phyloP scores from a whole-genome alignment of 345 rosid species.

The Hibiscus tridactylites region DNA sequence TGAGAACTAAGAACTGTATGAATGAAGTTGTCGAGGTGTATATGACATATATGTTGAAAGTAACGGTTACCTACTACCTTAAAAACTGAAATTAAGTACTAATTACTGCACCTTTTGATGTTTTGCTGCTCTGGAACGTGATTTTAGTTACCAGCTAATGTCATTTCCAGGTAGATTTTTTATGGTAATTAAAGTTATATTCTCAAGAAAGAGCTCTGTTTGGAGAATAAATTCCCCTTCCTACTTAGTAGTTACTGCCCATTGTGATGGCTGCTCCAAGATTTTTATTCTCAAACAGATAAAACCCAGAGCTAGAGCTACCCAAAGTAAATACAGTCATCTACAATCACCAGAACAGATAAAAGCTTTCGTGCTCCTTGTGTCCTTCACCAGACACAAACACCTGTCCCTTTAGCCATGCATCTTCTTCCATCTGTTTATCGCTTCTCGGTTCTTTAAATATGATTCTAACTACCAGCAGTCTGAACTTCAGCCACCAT shows the following conservation, averaged over 20 bases:
- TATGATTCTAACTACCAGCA: conserved; percentile 3
- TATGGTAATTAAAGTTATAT: background rate
- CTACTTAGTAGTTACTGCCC: background rate
- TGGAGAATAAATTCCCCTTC: background rate
- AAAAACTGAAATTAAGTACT: background rate
- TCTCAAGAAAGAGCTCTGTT: background rate
- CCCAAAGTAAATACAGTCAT: background rate
- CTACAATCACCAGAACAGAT: conserved; percentile 1
- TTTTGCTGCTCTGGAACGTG: background rate
- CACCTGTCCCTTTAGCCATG: background rate
- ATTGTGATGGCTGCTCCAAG: background rate
- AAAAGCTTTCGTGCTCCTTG: background rate
- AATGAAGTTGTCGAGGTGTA: background rate
- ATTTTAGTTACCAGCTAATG: background rate
- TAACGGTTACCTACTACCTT: background rate
- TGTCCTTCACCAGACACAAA: background rate
- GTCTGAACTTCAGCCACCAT: background rate
- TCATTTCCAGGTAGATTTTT: background rate
- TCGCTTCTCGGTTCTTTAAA: background rate
- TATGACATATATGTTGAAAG: background rate
- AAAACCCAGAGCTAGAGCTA: background rate
- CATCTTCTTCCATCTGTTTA: background rate
- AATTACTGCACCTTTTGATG: background rate
- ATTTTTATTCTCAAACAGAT: background rate
- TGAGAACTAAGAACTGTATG: background rate